phyloP scores from a whole-genome alignment of 768 basidiomycete species.

The Neoboletus subvelutipes region DNA sequence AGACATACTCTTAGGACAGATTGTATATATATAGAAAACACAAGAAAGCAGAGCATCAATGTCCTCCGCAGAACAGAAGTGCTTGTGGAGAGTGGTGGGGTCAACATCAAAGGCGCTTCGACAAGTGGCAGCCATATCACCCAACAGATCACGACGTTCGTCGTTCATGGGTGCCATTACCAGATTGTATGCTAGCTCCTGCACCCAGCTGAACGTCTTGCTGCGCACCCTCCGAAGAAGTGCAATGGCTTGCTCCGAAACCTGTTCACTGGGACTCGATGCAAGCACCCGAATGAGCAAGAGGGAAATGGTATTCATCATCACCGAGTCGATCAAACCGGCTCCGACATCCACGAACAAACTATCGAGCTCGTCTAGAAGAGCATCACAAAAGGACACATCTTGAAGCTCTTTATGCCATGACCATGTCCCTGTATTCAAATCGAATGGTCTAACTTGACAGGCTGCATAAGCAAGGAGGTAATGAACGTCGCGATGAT shows the following conservation, averaged over 20 bases:
- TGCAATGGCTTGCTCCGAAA: not conserved
- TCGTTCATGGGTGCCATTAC: no score
- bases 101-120: no score
- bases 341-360: not conserved
- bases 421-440: not conserved
- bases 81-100: no score
- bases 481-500: not conserved
- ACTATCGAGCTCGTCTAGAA: not conserved
- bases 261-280: not conserved
- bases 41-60: no score
- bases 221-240: not conserved
- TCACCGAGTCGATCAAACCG: conserved; percentile 13
- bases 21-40: no score
- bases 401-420: not conserved
- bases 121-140: no score
- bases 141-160: not conserved
- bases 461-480: not conserved
- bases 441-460: conserved; percentile 24
- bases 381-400: not conserved
- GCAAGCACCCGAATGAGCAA: conserved; percentile 19
- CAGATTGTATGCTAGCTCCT: no score
- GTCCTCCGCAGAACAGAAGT: no score
- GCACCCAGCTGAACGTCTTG: no score
- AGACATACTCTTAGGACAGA: no score
- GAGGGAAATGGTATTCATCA: conserved; percentile 32